Evolutionary conservation across 768 basidiomycete species (phyloP), one percentile per base, ranked within the genome.

Genomic region (Boletus barrowsii): DNA sequence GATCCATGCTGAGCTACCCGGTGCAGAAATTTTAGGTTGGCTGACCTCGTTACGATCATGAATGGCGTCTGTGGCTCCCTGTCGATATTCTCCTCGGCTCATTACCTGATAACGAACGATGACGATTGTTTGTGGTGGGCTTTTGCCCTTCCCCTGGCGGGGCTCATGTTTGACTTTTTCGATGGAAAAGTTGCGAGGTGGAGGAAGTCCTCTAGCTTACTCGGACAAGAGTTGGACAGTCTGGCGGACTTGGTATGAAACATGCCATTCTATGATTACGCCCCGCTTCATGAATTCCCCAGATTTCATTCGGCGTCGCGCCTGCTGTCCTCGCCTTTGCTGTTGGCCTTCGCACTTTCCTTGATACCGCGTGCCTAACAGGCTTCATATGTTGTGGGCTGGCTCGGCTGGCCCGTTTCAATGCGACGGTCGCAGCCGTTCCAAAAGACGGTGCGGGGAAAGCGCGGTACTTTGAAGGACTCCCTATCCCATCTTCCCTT

Each of bases 241-340:
- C 76, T 99, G 56, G 97, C 97, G 11, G 97, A 99, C 74, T 76
- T 98, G 73, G 93, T 94, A 62, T 46, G 60, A 10, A 33, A 41
- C 26, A 14, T 29, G 1, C 52, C 45, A 33, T 15, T 56, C 49
- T 54, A 37, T 47, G 48, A 39, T 36, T 56, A 15, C 2, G 58
- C 41, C 33, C 42, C 17, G 42, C 39, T 48, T 53, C 42, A 47
- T 32, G 26, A 49, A n/a, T n/a, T 55, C 36, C 48, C 29, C 63
- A 97, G 94, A 89, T 99, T 57, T 98, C 97, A 3, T 99, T 99
- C 66, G 97, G 97, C 48, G 93, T 98, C 48, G 95, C 97, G 0
- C 97, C 97, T 4, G 87, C 95, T n/a, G 78, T 98, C 42, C 75
- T 97, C 33, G 92, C 88, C 9, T 99, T 97, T 69, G 84, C 83